Percentiles rank a stretch among this genome's conserved stretches.
These are phyloP conservation scores for Puccinia sorghi DNA, from an alignment of 1,284 basidiomycete genomes.

Conservation along the genomic window DNA sequence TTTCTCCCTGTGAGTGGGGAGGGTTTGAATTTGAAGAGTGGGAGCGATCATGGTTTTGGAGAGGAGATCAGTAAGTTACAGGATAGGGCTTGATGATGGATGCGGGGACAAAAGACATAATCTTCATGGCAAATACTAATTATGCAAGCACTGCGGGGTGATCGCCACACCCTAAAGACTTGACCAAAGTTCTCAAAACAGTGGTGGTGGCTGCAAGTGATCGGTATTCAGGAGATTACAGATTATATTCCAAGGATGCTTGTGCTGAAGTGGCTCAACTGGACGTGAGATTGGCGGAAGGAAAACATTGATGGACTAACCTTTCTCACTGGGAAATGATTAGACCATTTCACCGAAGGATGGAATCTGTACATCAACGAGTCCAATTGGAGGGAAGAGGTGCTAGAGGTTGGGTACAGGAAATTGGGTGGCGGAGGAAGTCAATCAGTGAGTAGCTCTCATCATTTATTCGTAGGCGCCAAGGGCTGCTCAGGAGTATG, in stretches of 20 bases:
- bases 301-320: conserved; percentile 1
- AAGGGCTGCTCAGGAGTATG: not conserved
- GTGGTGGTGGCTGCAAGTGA: not conserved
- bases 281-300: not conserved
- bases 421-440: not conserved
- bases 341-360: conserved; percentile 49
- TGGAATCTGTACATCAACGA: conserved; percentile 48
- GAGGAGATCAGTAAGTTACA: not conserved
- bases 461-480: not conserved
- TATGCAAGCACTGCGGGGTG: not conserved
- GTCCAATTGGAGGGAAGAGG: conserved; percentile 43
- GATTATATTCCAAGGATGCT: not conserved
- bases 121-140: not conserved
- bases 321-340: conserved; percentile 38
- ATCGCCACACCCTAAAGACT: not conserved
- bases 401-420: conserved; percentile 11
- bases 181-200: too few species aligned
- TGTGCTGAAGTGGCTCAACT: not conserved
- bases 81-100: not conserved
- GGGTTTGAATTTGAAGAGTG: not conserved
- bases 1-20: conserved; percentile 19
- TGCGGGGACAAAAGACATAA: not conserved
- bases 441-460: not conserved
- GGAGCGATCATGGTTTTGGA: not conserved
- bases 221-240: not conserved